Conservation (phyloP, 768 basidiomycete genomes). For the Tubosaeta brunneosetosa region DNA sequence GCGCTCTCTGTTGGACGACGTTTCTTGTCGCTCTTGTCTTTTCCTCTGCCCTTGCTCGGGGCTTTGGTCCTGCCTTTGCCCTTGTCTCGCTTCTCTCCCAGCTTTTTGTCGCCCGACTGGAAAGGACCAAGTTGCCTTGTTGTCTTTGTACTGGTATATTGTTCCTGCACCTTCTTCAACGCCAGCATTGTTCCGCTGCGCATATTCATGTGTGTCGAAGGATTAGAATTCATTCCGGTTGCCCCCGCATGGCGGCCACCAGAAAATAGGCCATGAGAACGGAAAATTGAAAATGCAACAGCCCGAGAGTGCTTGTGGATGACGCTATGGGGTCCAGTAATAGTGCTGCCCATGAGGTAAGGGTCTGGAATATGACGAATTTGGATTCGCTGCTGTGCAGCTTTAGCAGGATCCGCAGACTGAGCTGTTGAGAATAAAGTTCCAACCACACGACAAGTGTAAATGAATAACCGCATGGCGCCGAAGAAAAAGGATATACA, state of each 20-base stretch:
- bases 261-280: conserved; percentile 44
- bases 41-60: conserved; percentile 30
- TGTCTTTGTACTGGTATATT: conserved; percentile 72
- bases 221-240: neutral
- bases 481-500: conserved; percentile 24
- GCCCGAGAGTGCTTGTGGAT: conserved; percentile 83
- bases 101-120: conserved; percentile 10
- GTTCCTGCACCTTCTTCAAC: conserved; percentile 70
- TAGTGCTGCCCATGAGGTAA: conserved; percentile 37
- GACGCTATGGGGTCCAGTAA: conserved; percentile 57
- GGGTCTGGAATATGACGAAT: conserved; percentile 53
- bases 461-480: neutral
- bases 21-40: conserved; percentile 28
- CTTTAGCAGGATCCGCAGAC: conserved; percentile 48
- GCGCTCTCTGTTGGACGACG: conserved; percentile 28
- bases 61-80: conserved; percentile 16
- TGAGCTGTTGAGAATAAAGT: conserved; percentile 24
- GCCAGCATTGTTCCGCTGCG: conserved; percentile 55
- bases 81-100: conserved; percentile 17
- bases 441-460: neutral
- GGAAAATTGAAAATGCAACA: conserved; percentile 73
- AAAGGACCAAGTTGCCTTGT: conserved; percentile 44
- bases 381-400: conserved; percentile 64
- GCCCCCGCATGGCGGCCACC: conserved; percentile 11
- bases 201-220: conserved; percentile 25